These are phyloP conservation scores for Acanthamoeba sp. DNA, from an alignment of 208 protist species.

Conservation along the genomic window DNA sequence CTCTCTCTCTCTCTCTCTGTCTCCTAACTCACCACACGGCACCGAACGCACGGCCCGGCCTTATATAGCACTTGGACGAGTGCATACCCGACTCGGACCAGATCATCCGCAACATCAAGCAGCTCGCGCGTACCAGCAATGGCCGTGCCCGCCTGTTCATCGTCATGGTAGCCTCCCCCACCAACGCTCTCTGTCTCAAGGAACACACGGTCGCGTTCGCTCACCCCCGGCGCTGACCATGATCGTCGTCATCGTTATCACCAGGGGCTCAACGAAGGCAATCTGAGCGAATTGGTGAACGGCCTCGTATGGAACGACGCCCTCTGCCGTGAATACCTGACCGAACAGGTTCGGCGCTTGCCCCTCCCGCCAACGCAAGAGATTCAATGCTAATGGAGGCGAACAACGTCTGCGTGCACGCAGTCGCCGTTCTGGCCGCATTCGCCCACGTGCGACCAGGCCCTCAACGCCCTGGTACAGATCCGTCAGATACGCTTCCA, in stretches of 20 bases:
- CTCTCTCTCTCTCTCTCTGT: not conserved
- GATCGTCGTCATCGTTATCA: too few relatives aligned
- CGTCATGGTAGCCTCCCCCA: not conserved
- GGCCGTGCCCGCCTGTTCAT: not conserved
- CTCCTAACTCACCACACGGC: not conserved
- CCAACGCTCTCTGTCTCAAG: not conserved
- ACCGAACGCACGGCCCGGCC: not conserved
- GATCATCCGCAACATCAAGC: constrained; percentile 36
- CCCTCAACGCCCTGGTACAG: not conserved
- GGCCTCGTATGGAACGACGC: not conserved
- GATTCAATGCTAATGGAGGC: too few relatives aligned
- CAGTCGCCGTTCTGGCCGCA: constrained; percentile 15
- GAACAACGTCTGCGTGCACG: not conserved
- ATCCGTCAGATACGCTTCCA: not conserved
- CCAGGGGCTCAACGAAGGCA: constrained; percentile 12
- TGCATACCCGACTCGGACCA: not conserved
- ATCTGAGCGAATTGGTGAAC: not conserved
- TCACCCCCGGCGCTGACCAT: not conserved
- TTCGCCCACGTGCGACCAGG: constrained; percentile 28
- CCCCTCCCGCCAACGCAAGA: not conserved
- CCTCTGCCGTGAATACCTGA: not conserved
- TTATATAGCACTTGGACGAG: constrained; percentile 6
- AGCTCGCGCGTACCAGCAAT: not conserved
- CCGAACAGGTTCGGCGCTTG: not conserved
- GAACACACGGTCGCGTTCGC: not conserved